Percentiles rank a stretch among this genome's conserved stretches.
Evolutionary conservation across 2,329 filamentous ascomycete genomes (phyloP).

Genomic region (Capronia americana): DNA sequence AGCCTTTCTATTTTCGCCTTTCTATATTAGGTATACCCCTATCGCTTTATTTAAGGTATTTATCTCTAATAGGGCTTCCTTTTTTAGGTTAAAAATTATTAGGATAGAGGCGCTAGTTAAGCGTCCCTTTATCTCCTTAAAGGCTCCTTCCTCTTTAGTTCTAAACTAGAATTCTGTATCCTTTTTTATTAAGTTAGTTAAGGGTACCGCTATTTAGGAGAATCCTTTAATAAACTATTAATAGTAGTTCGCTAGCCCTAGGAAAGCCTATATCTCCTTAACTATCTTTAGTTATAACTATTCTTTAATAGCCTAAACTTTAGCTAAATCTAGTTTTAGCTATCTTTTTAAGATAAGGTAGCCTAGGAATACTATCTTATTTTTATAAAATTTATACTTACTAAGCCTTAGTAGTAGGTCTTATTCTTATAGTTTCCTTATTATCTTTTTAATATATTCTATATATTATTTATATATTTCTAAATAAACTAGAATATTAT

Average conservation of each 20-base stretch:
- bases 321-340: not conserved
- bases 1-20: constrained; percentile 11
- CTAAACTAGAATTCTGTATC: not conserved
- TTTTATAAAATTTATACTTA: constrained; percentile 4
- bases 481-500: constrained; percentile 1
- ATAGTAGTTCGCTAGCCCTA: constrained; percentile 3
- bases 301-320: not conserved
- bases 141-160: constrained; percentile 12
- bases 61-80: constrained; percentile 25
- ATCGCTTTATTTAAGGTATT: constrained; percentile 31
- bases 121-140: constrained; percentile 9
- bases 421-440: not conserved
- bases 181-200: constrained; percentile 7
- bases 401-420: not conserved
- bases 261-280: not conserved
- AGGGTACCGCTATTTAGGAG: not conserved
- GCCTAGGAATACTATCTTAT: not conserved
- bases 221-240: constrained; percentile 7
- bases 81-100: constrained; percentile 28
- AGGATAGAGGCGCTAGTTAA: constrained; percentile 17
- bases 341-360: not conserved
- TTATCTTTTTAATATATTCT: not conserved
- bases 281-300: constrained; percentile 1
- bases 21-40: constrained; percentile 19
- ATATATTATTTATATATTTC: constrained; percentile 3